Conservation (phyloP, 2,329 filamentous ascomycete species). For the Zymoseptoria tritici region DNA sequence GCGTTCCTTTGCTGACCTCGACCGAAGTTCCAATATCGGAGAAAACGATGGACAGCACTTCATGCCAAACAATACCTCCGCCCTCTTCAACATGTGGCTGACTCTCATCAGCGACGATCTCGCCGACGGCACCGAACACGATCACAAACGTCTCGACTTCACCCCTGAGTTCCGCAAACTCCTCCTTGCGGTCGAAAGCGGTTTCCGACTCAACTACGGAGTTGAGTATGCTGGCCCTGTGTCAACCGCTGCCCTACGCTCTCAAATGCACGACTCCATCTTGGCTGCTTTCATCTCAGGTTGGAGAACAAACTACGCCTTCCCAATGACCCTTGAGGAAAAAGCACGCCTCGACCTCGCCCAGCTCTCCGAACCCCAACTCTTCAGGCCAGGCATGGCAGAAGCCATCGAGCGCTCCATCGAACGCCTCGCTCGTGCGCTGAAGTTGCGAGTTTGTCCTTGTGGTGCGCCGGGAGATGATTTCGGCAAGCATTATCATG, state of each 20-base stretch:
- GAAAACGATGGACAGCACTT: background rate
- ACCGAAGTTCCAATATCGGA: background rate
- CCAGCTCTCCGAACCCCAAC: background rate
- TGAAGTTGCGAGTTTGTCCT: background rate
- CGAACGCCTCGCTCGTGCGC: background rate
- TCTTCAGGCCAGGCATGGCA: background rate
- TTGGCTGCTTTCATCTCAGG: background rate
- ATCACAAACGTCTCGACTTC: background rate
- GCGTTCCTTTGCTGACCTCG: slow-evolving; percentile 11
- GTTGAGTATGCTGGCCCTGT: background rate
- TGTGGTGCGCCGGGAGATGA: background rate
- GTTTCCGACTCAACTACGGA: background rate
- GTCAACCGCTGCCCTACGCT: background rate
- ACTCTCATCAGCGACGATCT: background rate
- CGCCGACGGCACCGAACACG: background rate
- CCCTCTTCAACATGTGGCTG: background rate
- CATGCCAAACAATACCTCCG: background rate
- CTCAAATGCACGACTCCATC: background rate
- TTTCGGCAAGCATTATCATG: background rate
- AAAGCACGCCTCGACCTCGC: too few relatives aligned
- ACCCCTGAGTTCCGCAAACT: background rate
- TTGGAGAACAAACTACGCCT: background rate
- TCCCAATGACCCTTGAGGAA: background rate
- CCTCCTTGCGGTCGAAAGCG: background rate
- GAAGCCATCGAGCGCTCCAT: background rate